These are phyloP conservation scores for Infundibulicybe gibba DNA, from an alignment of 768 basidiomycete species.

Conservation along the genomic window DNA sequence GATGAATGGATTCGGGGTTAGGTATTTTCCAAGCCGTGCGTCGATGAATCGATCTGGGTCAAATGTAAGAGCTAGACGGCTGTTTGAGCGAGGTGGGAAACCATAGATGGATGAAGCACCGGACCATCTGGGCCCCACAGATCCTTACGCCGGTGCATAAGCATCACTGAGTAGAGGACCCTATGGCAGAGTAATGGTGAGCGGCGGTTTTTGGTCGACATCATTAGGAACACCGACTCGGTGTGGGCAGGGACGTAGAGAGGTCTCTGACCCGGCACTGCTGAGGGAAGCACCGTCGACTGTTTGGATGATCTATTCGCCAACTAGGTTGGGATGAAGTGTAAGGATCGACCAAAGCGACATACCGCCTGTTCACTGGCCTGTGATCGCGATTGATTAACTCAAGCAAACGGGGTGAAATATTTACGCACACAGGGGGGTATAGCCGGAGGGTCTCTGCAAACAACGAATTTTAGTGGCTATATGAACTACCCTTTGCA, in stretches of 20 bases:
- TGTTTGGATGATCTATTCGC: slow-evolving; percentile 15
- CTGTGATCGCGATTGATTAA: slow-evolving; percentile 6
- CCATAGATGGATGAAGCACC: slow-evolving; percentile 2
- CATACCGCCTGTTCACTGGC: slow-evolving; percentile 25
- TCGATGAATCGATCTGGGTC: slow-evolving; percentile 69
- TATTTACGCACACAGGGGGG: slow-evolving; percentile 40
- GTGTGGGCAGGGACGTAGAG: slow-evolving; percentile 32
- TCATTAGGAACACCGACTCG: slow-evolving; percentile 13
- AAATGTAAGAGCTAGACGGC: slow-evolving; percentile 40
- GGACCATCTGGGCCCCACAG: slow-evolving; percentile 61
- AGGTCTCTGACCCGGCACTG: slow-evolving; percentile 20
- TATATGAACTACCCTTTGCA: slow-evolving; percentile 1
- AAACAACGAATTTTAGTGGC: not conserved
- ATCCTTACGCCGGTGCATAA: slow-evolving; percentile 40
- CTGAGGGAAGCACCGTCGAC: slow-evolving; percentile 24
- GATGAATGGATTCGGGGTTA: slow-evolving; percentile 61
- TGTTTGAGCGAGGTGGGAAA: not conserved
- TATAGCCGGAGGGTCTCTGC: slow-evolving; percentile 51
- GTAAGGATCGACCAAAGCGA: not conserved
- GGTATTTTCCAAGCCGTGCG: slow-evolving; percentile 46
- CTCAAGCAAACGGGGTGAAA: not conserved
- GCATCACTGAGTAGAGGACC: slow-evolving; percentile 25
- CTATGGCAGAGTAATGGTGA: slow-evolving; percentile 11
- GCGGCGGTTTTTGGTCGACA: slow-evolving; percentile 7
- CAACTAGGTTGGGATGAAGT: not conserved